Percentiles rank a stretch among this genome's conserved stretches.
phyloP scores from a whole-genome alignment of 2,329 filamentous ascomycete genomes.

The Hymenoscyphus albidus region DNA sequence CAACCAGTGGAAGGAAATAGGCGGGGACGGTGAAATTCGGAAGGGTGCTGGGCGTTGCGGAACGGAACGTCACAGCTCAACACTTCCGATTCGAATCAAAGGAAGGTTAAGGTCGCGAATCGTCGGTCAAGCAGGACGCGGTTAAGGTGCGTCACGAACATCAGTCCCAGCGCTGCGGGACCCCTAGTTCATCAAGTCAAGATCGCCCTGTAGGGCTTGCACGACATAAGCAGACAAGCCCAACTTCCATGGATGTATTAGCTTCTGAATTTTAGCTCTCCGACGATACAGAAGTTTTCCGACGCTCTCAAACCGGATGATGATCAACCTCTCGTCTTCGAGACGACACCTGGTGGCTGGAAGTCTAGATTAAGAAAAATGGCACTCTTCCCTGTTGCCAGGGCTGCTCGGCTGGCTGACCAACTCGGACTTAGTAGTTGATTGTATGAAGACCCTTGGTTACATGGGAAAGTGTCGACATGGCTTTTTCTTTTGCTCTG shows the following conservation, averaged over 20 bases:
- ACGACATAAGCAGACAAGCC: neutral
- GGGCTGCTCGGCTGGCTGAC: neutral
- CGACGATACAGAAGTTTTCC: neutral
- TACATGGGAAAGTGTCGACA: neutral
- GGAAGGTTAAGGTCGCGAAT: conserved; percentile 7
- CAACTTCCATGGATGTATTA: neutral
- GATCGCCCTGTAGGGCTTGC: conserved; percentile 9
- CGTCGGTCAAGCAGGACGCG: conserved; percentile 6
- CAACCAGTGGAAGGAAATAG: conserved; percentile 10
- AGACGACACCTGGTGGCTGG: neutral
- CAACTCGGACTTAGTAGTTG: neutral
- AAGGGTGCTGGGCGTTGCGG: conserved; percentile 2
- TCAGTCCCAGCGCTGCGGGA: conserved; percentile 4
- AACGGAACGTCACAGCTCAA: conserved; percentile 13
- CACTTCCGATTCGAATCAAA: conserved; percentile 10
- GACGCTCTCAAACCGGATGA: neutral
- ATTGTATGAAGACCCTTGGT: neutral
- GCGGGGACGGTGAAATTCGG: conserved; percentile 11
- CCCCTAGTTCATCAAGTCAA: neutral
- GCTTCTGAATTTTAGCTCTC: neutral
- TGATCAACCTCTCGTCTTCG: neutral
- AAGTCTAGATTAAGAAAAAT: neutral
- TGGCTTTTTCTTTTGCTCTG: neutral
- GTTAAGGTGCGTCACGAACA: conserved; percentile 12
- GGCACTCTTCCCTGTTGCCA: neutral